Conservation (phyloP, 1,139 yeast genomes). For the Geotrichum siamense region DNA sequence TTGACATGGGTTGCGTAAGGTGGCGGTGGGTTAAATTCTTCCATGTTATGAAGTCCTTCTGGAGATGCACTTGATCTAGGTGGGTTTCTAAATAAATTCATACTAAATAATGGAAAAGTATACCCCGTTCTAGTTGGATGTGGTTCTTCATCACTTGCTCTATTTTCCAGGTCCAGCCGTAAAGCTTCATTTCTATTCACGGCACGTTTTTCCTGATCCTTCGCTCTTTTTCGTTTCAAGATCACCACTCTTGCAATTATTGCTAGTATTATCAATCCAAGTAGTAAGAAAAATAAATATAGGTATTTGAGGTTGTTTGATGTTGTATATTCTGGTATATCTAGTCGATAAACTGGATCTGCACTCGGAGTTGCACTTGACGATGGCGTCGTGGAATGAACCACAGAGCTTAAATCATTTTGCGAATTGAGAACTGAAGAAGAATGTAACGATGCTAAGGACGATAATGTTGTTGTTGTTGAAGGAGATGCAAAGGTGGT, state of each 20-base stretch:
- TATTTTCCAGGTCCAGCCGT: slow-evolving; percentile 25
- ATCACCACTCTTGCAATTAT: slow-evolving; percentile 23
- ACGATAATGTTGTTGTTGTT: slow-evolving; percentile 1
- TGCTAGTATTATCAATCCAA: slow-evolving; percentile 26
- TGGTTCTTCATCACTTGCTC: slow-evolving; percentile 12
- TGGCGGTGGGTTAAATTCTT: slow-evolving; percentile 23
- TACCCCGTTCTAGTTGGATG: slow-evolving; percentile 7
- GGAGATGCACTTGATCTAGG: neutral
- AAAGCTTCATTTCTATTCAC: slow-evolving; percentile 26
- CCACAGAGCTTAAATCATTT: neutral
- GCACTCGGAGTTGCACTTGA: slow-evolving; percentile 12
- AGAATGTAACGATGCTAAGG: slow-evolving; percentile 5
- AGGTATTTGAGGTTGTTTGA: slow-evolving; percentile 24
- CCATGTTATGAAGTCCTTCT: slow-evolving; percentile 10
- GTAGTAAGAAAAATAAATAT: slow-evolving; percentile 26
- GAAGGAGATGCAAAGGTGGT: slow-evolving; percentile 11
- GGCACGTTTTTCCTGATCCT: slow-evolving; percentile 20
- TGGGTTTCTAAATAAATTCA: slow-evolving; percentile 13
- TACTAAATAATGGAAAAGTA: slow-evolving; percentile 16
- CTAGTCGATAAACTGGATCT: slow-evolving; percentile 11
- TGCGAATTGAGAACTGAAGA: neutral
- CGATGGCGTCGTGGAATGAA: slow-evolving; percentile 10
- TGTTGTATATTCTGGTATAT: slow-evolving; percentile 11
- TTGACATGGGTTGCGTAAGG: slow-evolving; percentile 24
- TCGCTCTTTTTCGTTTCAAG: slow-evolving; percentile 24